Conservation (phyloP, 1,284 basidiomycete genomes). For the Boletus subluridellus region DNA sequence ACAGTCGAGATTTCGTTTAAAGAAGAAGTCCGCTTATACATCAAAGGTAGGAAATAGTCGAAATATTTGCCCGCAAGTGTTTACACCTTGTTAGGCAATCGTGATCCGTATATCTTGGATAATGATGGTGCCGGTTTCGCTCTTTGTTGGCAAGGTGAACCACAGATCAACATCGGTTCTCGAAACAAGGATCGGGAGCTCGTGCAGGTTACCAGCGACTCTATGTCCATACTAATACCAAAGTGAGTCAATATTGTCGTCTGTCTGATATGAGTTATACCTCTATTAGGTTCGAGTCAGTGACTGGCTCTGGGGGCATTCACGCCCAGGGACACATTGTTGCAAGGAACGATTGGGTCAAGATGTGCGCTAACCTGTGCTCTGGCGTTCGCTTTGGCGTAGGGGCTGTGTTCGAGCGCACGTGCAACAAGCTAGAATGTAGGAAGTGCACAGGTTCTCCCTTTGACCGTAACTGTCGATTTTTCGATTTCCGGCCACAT, state of each 20-base stretch:
- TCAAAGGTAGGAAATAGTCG: conserved; percentile 64
- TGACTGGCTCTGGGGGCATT: conserved; percentile 5
- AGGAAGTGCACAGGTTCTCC: conserved; percentile 56
- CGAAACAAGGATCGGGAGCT: conserved; percentile 76
- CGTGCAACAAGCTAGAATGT: conserved; percentile 75
- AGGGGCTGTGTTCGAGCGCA: conserved; percentile 80
- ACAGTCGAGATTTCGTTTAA: conserved; percentile 68
- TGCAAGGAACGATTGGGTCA: conserved; percentile 37
- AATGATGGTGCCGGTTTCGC: conserved; percentile 89
- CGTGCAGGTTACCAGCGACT: conserved; percentile 80
- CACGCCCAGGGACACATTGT: conserved; percentile 20
- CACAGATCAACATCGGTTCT: conserved; percentile 71
- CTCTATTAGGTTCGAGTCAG: conserved; percentile 24
- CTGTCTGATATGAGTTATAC: background rate
- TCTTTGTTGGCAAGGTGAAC: conserved; percentile 79
- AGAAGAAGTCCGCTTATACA: conserved; percentile 73
- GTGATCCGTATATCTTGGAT: conserved; percentile 75
- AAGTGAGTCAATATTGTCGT: conserved; percentile 46
- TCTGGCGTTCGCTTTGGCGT: conserved; percentile 92
- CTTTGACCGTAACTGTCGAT: conserved; percentile 77
- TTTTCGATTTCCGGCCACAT: conserved; percentile 83
- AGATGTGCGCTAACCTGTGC: conserved; percentile 77
- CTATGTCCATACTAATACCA: conserved; percentile 80
- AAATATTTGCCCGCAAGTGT: conserved; percentile 4
- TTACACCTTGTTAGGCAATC: conserved; percentile 56